A percentile compares a stretch with the other conserved stretches of the same genome.
These are phyloP conservation scores for Penicillium canescens DNA, from an alignment of 495 filamentous ascomycete genomes.

Conservation along the genomic window DNA sequence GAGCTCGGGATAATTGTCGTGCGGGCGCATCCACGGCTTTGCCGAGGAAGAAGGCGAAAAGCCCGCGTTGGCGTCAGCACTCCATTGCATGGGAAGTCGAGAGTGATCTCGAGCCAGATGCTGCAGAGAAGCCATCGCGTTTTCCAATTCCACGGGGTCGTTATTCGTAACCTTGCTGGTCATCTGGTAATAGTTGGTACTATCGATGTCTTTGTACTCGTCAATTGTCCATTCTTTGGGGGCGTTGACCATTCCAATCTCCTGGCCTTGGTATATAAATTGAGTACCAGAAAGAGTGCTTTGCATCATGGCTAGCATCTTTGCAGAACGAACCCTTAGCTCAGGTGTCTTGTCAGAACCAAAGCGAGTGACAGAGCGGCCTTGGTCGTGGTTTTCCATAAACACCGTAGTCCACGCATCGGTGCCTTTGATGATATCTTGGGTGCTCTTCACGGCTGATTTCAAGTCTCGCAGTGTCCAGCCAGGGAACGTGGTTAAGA, in stretches of 20 bases:
- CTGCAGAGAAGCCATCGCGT: conserved; percentile 40
- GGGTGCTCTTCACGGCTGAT: conserved; percentile 33
- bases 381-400: conserved; percentile 42
- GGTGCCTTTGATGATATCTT: conserved; percentile 46
- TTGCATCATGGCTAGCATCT: conserved; percentile 53
- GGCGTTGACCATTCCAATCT: conserved; percentile 57
- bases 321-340: conserved; percentile 45
- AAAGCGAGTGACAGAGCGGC: conserved; percentile 48
- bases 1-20: conserved; percentile 51
- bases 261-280: conserved; percentile 59
- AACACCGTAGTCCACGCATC: conserved; percentile 56
- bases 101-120: conserved; percentile 61
- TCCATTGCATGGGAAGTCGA: conserved; percentile 64
- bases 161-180: conserved; percentile 17
- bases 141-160: conserved; percentile 35
- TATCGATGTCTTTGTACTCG: conserved; percentile 56
- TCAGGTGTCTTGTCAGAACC: conserved; percentile 43
- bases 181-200: conserved; percentile 51
- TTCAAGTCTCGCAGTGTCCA: conserved; percentile 46
- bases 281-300: conserved; percentile 52
- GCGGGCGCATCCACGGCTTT: conserved; percentile 59
- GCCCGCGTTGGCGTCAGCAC: conserved; percentile 50
- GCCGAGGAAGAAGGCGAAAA: conserved; percentile 40
- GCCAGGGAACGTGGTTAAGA: conserved; percentile 35
- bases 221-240: conserved; percentile 39